A percentile compares a stretch with the other conserved stretches of the same genome.
Conservation (phyloP, 169 alveolate genomes). For the Plasmodium chabaudi region DNA sequence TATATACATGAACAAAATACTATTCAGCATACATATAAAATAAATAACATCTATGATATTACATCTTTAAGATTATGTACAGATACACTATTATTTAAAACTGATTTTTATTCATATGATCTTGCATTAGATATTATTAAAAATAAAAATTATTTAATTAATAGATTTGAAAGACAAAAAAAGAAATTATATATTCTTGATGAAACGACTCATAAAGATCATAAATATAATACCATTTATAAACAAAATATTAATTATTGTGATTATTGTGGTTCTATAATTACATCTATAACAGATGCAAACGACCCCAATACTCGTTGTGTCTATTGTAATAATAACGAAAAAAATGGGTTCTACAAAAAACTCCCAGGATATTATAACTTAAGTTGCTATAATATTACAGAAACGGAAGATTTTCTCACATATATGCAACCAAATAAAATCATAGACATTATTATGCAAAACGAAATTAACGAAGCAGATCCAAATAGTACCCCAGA, state of each 20-base stretch:
- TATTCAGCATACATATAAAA: slow-evolving; percentile 17
- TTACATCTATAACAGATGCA: neutral
- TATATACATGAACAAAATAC: slow-evolving; percentile 23
- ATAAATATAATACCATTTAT: slow-evolving; percentile 3
- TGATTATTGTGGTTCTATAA: no score
- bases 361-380: slow-evolving; percentile 39
- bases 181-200: slow-evolving; percentile 36
- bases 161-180: slow-evolving; percentile 19
- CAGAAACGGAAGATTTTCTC: slow-evolving; percentile 19
- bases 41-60: slow-evolving; percentile 20
- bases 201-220: slow-evolving; percentile 36
- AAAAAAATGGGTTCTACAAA: neutral
- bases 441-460: slow-evolving; percentile 37
- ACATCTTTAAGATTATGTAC: slow-evolving; percentile 5
- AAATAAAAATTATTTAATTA: slow-evolving; percentile 35
- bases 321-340: neutral
- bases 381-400: slow-evolving; percentile 27
- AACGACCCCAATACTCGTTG: neutral
- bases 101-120: slow-evolving; percentile 41
- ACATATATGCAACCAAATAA: slow-evolving; percentile 55
- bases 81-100: slow-evolving; percentile 46
- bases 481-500: neutral
- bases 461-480: neutral
- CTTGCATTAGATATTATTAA: slow-evolving; percentile 36
- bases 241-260: neutral